These are phyloP conservation scores for Globisporangium ultimum DNA, from an alignment of 352 stramenopile genomes.

Conservation along the genomic window DNA sequence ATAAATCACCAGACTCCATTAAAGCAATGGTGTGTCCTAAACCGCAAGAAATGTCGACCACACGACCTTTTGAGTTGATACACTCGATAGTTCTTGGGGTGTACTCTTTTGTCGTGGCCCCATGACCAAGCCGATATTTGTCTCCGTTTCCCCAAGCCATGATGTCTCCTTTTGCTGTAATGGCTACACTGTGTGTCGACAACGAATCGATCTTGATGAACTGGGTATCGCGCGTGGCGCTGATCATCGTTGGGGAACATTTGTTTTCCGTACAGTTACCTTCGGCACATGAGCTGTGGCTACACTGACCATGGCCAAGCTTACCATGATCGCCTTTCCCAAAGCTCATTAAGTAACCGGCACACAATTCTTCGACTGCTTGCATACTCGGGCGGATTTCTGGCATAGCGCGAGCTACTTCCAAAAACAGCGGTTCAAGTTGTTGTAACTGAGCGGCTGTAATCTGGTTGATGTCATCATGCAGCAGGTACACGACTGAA, in stretches of 20 bases:
- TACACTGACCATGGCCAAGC: conserved; percentile 73
- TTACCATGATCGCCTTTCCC: conserved; percentile 85
- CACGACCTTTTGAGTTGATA: conserved; percentile 52
- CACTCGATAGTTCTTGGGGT: conserved; percentile 55
- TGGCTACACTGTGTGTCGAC: conserved; percentile 77
- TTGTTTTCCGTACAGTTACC: conserved; percentile 87
- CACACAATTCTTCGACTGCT: conserved; percentile 22
- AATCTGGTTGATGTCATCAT: conserved; percentile 23
- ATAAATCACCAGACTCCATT: conserved; percentile 64
- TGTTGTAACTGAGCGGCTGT: conserved; percentile 18
- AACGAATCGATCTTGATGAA: conserved; percentile 80
- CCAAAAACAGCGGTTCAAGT: conserved; percentile 31
- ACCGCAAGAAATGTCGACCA: conserved; percentile 56
- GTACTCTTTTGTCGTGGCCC: conserved; percentile 72
- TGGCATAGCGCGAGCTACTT: conserved; percentile 28
- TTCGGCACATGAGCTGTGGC: conserved; percentile 57
- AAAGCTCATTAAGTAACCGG: conserved; percentile 76
- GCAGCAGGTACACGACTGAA: conserved; percentile 30
- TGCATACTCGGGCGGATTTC: conserved; percentile 22
- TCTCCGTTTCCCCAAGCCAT: conserved; percentile 84
- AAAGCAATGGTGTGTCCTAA: conserved; percentile 66
- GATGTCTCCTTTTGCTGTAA: conserved; percentile 58
- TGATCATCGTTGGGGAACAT: conserved; percentile 53
- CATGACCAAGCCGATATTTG: conserved; percentile 78
- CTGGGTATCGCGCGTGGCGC: conserved; percentile 37